phyloP scores from a whole-genome alignment of 208 protist species.

The Acanthamoeba castellanii region DNA sequence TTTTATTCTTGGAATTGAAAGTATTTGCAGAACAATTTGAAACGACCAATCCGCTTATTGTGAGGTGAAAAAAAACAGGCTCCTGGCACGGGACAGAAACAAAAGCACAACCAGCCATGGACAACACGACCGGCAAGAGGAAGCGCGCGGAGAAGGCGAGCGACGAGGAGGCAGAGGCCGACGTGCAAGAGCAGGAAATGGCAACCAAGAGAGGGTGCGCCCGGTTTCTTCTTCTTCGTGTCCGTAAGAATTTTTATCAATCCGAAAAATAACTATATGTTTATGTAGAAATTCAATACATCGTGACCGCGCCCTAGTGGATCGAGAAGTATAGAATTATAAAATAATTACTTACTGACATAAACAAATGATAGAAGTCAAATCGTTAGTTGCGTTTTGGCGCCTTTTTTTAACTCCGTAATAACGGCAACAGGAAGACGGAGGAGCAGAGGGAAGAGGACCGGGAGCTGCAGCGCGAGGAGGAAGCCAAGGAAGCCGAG shows the following conservation, averaged over 20 bases:
- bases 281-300: neutral
- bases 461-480: conserved; percentile 1
- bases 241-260: neutral
- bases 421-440: neutral
- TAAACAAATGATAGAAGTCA: too few species aligned
- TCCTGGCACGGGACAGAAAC: neutral
- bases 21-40: neutral
- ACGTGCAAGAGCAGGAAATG: neutral
- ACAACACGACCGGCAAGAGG: conserved; percentile 6
- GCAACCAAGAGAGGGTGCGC: neutral
- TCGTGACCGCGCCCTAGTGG: too few species aligned
- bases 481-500: conserved; percentile 57
- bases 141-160: neutral
- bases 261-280: too few species aligned
- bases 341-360: too few species aligned
- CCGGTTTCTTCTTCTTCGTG: neutral
- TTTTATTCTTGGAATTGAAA: neutral
- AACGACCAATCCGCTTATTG: too few species aligned
- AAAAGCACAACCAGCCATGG: neutral
- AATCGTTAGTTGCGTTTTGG: neutral
- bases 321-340: too few species aligned
- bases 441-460: neutral
- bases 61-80: too few species aligned
- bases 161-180: neutral
- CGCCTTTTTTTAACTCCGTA: too few species aligned